Evolutionary conservation across 345 rosid species (phyloP), one percentile per base, ranked within the genome.

Genomic region (Brassica cretica): DNA sequence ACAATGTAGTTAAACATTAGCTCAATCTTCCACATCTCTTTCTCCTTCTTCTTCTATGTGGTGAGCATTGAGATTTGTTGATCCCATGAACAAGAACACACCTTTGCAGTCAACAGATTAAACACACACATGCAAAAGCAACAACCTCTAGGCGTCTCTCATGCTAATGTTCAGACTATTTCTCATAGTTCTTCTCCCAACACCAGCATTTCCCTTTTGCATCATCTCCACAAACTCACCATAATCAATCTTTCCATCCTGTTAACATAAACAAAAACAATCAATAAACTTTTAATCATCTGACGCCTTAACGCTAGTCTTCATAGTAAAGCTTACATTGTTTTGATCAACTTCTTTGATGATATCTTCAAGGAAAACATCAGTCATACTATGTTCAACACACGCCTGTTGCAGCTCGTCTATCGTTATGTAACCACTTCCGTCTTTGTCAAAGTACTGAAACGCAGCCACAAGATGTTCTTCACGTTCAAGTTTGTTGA

Each of bases 401-500:
- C 99, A 93, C 6, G 96, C 98, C 84, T 93, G 97, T 82, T 93
- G 98, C 68, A 96, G 97, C 88, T 96, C 99, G 79, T 93, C 99
- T 2, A 91, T 89, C 10, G 99, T 95, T 68, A 95, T 95, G 76
- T 89, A 95, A 58, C 99, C 99, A 6, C 99, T 95, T 82, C 85
- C 87, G 3, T 95, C 99, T 87, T 95, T 93, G 75, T 95, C 99
- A 76, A 95, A 95, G 86, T 96, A 96, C 21, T 39, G 89, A 78
- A 96, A 93, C 59, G 99, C 99, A 5, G 99, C 85, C 1, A 96
- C 91, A 15, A 96, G 99, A 86, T 96, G 99, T 63, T 96, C 99
- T 85, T 96, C 98, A 0, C 99, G 78, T 70, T 96, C 99, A 79
- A 96, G 78, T 74, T 96, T 96, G 77, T 96, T 96, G 62, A 96